Conservation (phyloP, 1,284 basidiomycete genomes). For the Cerioporus squamosus region DNA sequence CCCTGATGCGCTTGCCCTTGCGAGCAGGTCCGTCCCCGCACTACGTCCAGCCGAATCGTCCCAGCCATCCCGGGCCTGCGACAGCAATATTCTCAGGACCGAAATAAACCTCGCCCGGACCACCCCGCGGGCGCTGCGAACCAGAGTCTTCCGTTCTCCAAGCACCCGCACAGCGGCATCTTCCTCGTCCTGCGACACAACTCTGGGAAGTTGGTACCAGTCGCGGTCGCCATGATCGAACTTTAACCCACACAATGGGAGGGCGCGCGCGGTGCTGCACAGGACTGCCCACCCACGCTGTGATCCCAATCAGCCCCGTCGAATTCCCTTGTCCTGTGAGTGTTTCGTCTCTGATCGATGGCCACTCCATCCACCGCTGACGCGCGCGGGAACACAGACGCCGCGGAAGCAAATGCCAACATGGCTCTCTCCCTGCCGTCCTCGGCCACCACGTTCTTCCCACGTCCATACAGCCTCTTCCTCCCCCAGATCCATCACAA, state of each 20-base stretch:
- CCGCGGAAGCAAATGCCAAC: constrained; percentile 4
- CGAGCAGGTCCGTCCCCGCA: constrained; percentile 9
- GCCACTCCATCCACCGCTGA: not conserved
- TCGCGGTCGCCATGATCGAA: constrained; percentile 8
- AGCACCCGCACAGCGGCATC: not conserved
- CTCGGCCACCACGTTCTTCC: not conserved
- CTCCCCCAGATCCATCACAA: not conserved
- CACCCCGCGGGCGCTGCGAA: constrained; percentile 1
- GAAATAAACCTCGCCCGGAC: constrained; percentile 4
- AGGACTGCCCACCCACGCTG: constrained; percentile 1
- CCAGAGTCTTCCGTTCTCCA: not conserved
- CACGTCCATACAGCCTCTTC: constrained; percentile 2
- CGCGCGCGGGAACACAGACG: not conserved
- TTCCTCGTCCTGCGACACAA: not conserved
- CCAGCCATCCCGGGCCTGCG: not conserved
- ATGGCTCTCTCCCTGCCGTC: not conserved
- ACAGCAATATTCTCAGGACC: not conserved
- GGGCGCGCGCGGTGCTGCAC: constrained; percentile 5
- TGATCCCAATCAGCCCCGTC: constrained; percentile 7
- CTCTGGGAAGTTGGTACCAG: not conserved
- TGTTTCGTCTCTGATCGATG: constrained; percentile 10
- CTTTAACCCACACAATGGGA: constrained; percentile 4
- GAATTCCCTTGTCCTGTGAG: constrained; percentile 1
- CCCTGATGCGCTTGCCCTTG: constrained; percentile 6
- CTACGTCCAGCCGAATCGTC: constrained; percentile 7